Evolutionary conservation across 768 basidiomycete genomes (phyloP).

Genomic region (Dacryopinax primogenitus): DNA sequence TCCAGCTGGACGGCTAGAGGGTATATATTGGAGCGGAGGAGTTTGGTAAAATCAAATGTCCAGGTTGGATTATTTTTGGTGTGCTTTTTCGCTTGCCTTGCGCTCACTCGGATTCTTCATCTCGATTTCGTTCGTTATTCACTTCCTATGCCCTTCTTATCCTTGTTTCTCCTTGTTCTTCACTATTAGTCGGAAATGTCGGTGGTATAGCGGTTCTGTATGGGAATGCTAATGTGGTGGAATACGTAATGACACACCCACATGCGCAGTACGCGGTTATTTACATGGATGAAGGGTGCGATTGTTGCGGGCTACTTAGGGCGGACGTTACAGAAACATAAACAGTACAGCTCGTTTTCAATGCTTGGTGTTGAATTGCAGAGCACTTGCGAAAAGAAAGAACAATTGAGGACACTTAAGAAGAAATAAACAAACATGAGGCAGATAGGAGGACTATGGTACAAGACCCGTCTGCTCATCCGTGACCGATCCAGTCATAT

Average conservation of each 20-base stretch:
- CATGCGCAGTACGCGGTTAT: background rate
- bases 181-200: background rate
- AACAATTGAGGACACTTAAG: too few species aligned
- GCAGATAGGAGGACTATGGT: background rate
- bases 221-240: background rate
- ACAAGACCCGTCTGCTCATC: background rate
- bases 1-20: background rate
- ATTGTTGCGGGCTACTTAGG: background rate
- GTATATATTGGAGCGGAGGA: background rate
- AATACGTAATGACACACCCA: constrained; percentile 9
- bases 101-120: background rate
- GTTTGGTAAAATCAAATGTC: background rate
- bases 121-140: background rate
- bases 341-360: background rate
- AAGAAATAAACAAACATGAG: background rate
- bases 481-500: background rate
- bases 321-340: background rate
- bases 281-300: background rate
- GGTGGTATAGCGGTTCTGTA: constrained; percentile 9
- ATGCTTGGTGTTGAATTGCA: background rate
- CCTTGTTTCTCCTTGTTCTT: background rate
- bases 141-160: background rate
- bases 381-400: too few species aligned
- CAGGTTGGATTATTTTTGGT: background rate
- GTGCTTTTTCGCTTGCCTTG: too few species aligned